A percentile compares a stretch with the other conserved stretches of the same genome.
Evolutionary conservation across 2,329 filamentous ascomycete species (phyloP).

Genomic region (Pyrenophora seminiperda): DNA sequence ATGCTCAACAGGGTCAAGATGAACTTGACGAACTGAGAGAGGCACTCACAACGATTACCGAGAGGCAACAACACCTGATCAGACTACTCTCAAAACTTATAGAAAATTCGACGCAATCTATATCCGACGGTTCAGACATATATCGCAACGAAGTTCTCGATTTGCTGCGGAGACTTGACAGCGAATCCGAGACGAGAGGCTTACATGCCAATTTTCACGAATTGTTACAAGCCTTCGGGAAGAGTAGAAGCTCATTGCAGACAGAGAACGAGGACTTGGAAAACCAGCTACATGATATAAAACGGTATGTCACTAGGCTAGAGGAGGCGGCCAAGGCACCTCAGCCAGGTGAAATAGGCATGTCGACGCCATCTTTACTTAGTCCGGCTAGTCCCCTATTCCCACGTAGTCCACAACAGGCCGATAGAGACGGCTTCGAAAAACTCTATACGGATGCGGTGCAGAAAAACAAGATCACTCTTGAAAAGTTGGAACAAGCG

Average conservation of each 20-base stretch:
- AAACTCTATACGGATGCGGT: neutral
- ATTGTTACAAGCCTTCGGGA: neutral
- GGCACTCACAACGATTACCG: neutral
- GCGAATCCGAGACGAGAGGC: neutral
- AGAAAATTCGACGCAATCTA: neutral
- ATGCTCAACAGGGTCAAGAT: neutral
- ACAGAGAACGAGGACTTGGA: neutral
- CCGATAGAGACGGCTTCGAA: neutral
- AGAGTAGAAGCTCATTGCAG: too few relatives aligned
- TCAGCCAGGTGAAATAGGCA: neutral
- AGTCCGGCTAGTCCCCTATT: neutral
- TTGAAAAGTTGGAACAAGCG: neutral
- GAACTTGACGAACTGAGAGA: neutral
- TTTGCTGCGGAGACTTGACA: neutral
- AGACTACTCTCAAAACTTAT: neutral
- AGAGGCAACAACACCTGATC: neutral
- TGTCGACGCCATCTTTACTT: neutral
- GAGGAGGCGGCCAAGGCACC: neutral
- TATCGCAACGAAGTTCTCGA: neutral
- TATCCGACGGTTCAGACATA: neutral
- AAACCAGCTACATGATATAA: neutral
- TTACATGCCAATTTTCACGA: neutral
- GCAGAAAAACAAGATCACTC: neutral
- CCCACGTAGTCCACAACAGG: neutral
- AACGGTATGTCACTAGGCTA: neutral